Base-by-base conservation (phyloP, 169 alveolate genomes). In the Plasmodium gonderi region DNA sequence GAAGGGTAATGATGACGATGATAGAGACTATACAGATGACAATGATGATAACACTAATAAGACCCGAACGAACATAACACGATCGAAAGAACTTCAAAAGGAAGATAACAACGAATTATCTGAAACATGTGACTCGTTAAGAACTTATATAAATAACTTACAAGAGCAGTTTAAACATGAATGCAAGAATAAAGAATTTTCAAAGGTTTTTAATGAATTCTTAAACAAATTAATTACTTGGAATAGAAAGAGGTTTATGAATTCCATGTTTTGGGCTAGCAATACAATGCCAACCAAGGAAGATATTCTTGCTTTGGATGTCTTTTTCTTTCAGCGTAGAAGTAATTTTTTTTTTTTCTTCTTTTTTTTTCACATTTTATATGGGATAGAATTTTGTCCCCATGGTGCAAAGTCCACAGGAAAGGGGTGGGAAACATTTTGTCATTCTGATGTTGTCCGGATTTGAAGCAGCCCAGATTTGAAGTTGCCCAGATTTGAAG, bases 151-250 rank as follows among this genome's bases (percentile, higher is more conserved):
- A 69, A 82, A 82, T 8, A 82, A 44, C 60, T 42, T 82, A 67
- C 49, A 82, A 38, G 92, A 82, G 45, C 83, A 82, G 51, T 82
- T 82, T 47, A 82, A 31, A 75, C 80, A 82, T 36, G 77, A 82
- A 14, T 82, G 92, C 54, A 82, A 82, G 60, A 82, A 82, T 47
- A 54, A 49, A 36, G 77, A 82, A 12, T 82, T 82, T 72, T 8
- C 75, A 4, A 82, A 47, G 42, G 14, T 67, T 11, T 17, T 82
- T 11, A 82, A 36, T 7, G 40, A 26, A 12, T 69, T 82, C 51
- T 36, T 45, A 69, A 68, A n/a, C 31, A 82, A 60, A 45, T 17
- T 82, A 69, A 29, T 60, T 14, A n/a, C 81, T 5, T 69, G 49
- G 54, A 82, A 82, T 42, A 68, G 64, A 60, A 82, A 82, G 76